Conservation (phyloP, 169 alveolate species). For the Eimeria praecox region DNA sequence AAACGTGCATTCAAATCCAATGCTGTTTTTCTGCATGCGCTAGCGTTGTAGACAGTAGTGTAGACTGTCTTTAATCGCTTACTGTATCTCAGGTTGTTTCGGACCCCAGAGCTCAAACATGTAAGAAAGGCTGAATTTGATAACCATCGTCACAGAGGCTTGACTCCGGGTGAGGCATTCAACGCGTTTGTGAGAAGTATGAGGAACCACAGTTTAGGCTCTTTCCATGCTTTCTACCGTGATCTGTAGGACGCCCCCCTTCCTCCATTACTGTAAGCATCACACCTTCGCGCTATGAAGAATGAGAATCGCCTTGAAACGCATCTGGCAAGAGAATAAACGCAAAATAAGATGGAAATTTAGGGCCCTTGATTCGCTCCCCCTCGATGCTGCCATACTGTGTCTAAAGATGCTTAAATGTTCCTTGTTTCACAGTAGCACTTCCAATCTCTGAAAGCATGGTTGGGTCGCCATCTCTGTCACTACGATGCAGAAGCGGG, state of each 20-base stretch:
- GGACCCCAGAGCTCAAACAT: neutral
- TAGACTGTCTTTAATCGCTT: too few species aligned
- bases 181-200: neutral
- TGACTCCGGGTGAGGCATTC: neutral
- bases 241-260: neutral
- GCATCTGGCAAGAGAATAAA: neutral
- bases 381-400: neutral
- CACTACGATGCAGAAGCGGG: neutral
- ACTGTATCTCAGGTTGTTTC: too few species aligned
- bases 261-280: neutral
- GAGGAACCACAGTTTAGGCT: neutral
- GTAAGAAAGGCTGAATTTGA: neutral
- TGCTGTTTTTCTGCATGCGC: too few species aligned
- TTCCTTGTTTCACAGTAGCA: neutral
- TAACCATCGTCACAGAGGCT: neutral
- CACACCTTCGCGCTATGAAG: neutral
- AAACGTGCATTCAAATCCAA: too few species aligned
- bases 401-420: too few species aligned
- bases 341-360: neutral
- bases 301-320: neutral
- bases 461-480: neutral
- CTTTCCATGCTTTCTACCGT: neutral
- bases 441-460: neutral
- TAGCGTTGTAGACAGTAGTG: neutral
- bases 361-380: neutral